These are phyloP conservation scores for Ophiostoma himal-ulmi DNA, from an alignment of 2,329 filamentous ascomycete genomes.

Conservation along the genomic window DNA sequence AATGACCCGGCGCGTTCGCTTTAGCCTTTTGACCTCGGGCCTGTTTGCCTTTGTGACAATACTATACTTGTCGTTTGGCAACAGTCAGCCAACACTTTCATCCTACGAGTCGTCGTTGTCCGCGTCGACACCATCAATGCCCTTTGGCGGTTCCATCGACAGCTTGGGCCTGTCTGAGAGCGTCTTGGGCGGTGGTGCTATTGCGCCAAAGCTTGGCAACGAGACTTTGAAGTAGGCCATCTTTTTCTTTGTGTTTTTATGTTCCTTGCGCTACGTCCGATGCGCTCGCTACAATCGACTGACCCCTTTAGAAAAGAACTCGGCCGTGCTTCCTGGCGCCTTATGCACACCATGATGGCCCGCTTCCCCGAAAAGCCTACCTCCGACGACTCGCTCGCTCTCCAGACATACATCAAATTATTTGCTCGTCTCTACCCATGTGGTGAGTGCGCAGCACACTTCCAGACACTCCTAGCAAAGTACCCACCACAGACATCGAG, in stretches of 20 bases:
- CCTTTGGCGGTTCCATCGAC: constrained; percentile 16
- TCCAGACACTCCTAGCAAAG: constrained; percentile 54
- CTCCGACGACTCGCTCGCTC: constrained; percentile 54
- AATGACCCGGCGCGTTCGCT: constrained; percentile 24
- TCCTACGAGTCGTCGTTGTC: neutral
- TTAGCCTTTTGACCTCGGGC: constrained; percentile 20
- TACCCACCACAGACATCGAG: constrained; percentile 61
- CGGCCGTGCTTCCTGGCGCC: constrained; percentile 62
- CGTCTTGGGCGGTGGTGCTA: constrained; percentile 61
- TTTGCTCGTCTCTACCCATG: constrained; percentile 66
- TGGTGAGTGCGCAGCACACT: constrained; percentile 63
- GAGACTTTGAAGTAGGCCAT: constrained; percentile 64
- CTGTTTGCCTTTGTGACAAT: constrained; percentile 20
- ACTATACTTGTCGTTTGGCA: constrained; percentile 21
- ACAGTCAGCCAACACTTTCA: constrained; percentile 13
- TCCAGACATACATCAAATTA: constrained; percentile 59
- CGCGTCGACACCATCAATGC: neutral
- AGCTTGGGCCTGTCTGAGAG: constrained; percentile 41
- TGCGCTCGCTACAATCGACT: neutral
- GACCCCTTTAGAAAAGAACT: constrained; percentile 41
- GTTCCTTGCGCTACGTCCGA: neutral
- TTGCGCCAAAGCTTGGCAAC: constrained; percentile 76
- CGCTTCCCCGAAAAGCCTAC: constrained; percentile 62
- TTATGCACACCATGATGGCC: constrained; percentile 65
- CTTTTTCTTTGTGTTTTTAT: neutral